Conservation (phyloP, 1,284 basidiomycete genomes). For the Cryptococcus sp. region DNA sequence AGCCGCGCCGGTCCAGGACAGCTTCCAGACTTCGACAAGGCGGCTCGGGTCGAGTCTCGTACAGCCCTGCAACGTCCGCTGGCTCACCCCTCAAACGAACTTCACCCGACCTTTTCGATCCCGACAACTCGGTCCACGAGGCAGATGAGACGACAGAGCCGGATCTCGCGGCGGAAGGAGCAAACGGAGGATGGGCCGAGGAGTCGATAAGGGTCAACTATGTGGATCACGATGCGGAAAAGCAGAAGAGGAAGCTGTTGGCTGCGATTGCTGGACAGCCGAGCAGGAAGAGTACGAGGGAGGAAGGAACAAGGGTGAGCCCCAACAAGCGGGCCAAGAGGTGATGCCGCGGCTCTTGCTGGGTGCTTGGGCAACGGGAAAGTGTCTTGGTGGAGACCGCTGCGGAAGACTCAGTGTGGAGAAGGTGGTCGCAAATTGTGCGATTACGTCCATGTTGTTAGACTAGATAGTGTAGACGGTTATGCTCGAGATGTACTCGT, state of each 20-base stretch:
- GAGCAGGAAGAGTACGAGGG: not conserved
- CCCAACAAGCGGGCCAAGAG: not conserved
- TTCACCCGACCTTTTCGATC: not conserved
- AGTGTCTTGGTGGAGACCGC: no score
- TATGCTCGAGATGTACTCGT: no score
- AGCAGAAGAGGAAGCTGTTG: constrained; percentile 28
- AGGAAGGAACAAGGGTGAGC: not conserved
- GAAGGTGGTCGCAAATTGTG: no score
- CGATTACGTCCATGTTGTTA: no score
- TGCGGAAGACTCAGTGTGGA: no score
- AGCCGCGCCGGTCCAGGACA: not conserved
- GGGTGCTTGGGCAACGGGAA: no score
- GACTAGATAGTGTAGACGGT: no score
- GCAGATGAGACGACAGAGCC: not conserved
- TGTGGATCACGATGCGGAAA: constrained; percentile 28
- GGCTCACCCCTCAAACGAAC: not conserved
- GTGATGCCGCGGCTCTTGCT: no score
- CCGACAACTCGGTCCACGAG: not conserved
- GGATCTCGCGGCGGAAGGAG: not conserved
- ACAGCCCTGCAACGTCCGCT: not conserved
- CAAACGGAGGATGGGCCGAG: constrained; percentile 10
- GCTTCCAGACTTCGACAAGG: not conserved
- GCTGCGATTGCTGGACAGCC: constrained; percentile 25
- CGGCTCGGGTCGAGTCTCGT: not conserved
- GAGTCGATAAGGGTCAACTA: constrained; percentile 35